These are phyloP conservation scores for Quercus cerris DNA, from an alignment of 306 rosid species.

Conservation along the genomic window DNA sequence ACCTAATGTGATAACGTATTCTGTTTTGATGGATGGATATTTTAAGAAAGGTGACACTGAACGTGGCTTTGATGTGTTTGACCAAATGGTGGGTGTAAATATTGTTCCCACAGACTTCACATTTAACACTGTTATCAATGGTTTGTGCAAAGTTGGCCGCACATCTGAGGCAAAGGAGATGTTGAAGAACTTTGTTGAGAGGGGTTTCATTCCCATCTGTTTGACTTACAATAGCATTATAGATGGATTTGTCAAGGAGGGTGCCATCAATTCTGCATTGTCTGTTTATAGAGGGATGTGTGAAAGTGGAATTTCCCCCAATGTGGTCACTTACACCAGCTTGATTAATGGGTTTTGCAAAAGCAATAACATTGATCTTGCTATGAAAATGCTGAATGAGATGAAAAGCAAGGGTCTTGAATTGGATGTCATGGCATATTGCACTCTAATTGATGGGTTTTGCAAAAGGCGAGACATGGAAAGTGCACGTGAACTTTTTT, in stretches of 20 bases:
- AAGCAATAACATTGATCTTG: conserved; percentile 53
- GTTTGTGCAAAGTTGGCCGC: conserved; percentile 73
- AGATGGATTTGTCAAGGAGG: conserved; percentile 62
- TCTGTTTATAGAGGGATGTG: conserved; percentile 52
- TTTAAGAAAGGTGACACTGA: conserved; percentile 49
- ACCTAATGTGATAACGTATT: conserved; percentile 51
- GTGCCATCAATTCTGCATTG: conserved; percentile 47
- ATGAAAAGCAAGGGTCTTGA: conserved; percentile 58
- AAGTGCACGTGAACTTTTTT: conserved; percentile 48
- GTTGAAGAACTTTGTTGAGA: conserved; percentile 41
- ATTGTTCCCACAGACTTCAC: conserved; percentile 47
- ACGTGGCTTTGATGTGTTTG: conserved; percentile 44
- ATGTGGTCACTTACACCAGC: conserved; percentile 59
- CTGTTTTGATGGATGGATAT: conserved; percentile 54
- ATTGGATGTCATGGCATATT: conserved; percentile 54
- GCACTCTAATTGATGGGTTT: conserved; percentile 55
- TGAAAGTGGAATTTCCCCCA: conserved; percentile 53
- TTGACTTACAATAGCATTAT: conserved; percentile 64
- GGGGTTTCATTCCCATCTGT: conserved; percentile 51
- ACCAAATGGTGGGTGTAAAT: conserved; percentile 54
- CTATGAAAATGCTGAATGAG: conserved; percentile 52
- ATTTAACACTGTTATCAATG: conserved; percentile 45
- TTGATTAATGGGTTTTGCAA: conserved; percentile 62
- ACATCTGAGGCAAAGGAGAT: conserved; percentile 41
- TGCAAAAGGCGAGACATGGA: conserved; percentile 74